These are phyloP conservation scores for Sutorius eximius DNA, from an alignment of 1,284 basidiomycete genomes.

Conservation along the genomic window DNA sequence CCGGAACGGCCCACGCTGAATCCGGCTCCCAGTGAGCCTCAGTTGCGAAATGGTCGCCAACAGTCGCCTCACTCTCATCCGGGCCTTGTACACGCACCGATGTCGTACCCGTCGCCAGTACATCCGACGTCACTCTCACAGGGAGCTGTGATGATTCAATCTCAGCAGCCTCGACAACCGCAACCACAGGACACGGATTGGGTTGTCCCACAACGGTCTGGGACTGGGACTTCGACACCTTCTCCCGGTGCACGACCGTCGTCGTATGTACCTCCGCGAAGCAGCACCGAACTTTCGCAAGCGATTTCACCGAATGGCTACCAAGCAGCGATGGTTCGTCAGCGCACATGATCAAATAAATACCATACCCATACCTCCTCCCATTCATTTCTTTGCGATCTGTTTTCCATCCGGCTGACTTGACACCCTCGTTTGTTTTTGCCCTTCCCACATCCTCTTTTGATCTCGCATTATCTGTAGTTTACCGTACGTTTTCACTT, in stretches of 20 bases:
- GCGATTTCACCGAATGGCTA: constrained; percentile 49
- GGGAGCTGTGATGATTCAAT: constrained; percentile 43
- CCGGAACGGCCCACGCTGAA: constrained; percentile 38
- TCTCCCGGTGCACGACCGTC: constrained; percentile 52
- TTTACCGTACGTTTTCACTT: constrained; percentile 41
- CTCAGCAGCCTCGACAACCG: constrained; percentile 38
- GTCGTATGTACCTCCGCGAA: constrained; percentile 52
- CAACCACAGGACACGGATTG: constrained; percentile 52
- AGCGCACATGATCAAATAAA: constrained; percentile 42
- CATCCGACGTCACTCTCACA: constrained; percentile 44
- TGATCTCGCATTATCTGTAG: constrained; percentile 43
- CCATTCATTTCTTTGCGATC: constrained; percentile 22
- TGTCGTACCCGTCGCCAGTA: constrained; percentile 43
- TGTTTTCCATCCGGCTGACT: constrained; percentile 32
- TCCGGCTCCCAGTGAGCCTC: constrained; percentile 39
- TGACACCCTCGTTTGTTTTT: constrained; percentile 24
- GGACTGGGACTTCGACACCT: constrained; percentile 39
- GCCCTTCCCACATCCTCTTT: constrained; percentile 26
- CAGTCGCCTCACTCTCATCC: constrained; percentile 44
- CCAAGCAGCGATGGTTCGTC: constrained; percentile 48
- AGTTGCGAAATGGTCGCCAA: constrained; percentile 45
- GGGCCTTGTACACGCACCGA: constrained; percentile 41
- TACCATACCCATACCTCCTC: constrained; percentile 1
- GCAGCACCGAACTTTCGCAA: constrained; percentile 47
- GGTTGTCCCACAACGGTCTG: constrained; percentile 45